Conservation (phyloP, 768 basidiomycete genomes). For the Sarcomyxa edulis region DNA sequence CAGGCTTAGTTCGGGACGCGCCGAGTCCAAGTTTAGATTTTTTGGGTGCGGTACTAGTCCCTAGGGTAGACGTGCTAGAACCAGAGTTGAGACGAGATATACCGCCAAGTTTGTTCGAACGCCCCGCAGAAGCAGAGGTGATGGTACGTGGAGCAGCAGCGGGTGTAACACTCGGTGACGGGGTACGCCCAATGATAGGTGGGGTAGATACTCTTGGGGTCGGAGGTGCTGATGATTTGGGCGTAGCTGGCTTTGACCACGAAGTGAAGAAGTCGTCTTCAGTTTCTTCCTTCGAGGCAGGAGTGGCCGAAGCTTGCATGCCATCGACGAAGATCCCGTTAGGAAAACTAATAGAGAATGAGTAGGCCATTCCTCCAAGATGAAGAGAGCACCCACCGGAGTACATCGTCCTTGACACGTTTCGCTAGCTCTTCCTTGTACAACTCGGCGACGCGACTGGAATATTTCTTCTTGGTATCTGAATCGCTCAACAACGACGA, state of each 20-base stretch:
- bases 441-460: constrained; percentile 72
- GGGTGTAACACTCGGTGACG: constrained; percentile 28
- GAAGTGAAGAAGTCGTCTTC: constrained; percentile 97
- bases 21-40: constrained; percentile 79
- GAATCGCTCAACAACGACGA: constrained; percentile 59
- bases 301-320: constrained; percentile 36
- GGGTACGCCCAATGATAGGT: constrained; percentile 53
- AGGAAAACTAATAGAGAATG: constrained; percentile 52
- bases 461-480: constrained; percentile 88
- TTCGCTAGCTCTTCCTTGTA: constrained; percentile 90
- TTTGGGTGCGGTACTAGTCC: constrained; percentile 33
- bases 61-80: constrained; percentile 17
- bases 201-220: constrained; percentile 46
- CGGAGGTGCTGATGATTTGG: constrained; percentile 46
- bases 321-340: constrained; percentile 80
- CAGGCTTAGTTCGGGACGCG: constrained; percentile 80
- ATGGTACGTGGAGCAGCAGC: constrained; percentile 51
- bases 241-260: constrained; percentile 84
- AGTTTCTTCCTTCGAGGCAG: constrained; percentile 35
- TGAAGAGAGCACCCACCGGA: constrained; percentile 50
- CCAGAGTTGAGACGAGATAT: constrained; percentile 34
- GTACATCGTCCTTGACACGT: constrained; percentile 71
- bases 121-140: constrained; percentile 48
- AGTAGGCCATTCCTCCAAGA: too few relatives aligned
- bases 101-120: constrained; percentile 32